Base-by-base conservation (phyloP, 441 rosid species). In the Melastoma candidum region DNA sequence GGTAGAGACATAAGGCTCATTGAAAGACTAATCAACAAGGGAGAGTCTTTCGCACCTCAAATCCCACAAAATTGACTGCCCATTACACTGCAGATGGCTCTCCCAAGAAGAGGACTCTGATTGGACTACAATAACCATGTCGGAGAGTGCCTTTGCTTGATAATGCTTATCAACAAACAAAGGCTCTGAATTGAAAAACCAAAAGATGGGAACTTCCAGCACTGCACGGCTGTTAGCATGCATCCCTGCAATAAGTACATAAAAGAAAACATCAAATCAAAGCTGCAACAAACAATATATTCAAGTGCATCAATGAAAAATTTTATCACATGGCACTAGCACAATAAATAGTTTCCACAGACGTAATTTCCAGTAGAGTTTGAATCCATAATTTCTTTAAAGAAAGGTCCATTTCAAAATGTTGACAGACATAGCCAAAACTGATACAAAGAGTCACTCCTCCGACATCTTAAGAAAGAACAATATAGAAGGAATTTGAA, bases 21-120 rank as follows among this genome's bases (percentile, higher is more conserved):
- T 3, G 41, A 32, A 32, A 32, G 41, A 32, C 8, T 32, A 32
- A 32, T 3, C 7, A 32, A 32, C 29, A 26, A 24, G 45, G 36
- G 29, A 12, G 8, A 57, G 46, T 49, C 11, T 52, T 57, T 54
- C 72, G 63, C 62, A 94, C 99, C 99, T 85, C 68, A 94, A 68
- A 70, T 94, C 87, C 97, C 94, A 90, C 68, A 94, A 53, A 68
- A 94, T 81, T 47, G 99, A 89, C 58, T 74, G 73, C 63, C 99
- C 96, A 63, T 94, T 94, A 66, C 99, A 94, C 71, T 94, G 99
- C 66, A 85, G 87, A 77, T 94, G 79, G 82, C 95, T 87, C 76
- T 87, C 99, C 99, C 97, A 89, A 29, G 97, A 82, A 49, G 97
- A 72, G 13, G 75, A 63, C 80, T 94, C 96, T n/a, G 99, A 94